A percentile compares a stretch with the other conserved stretches of the same genome.
Evolutionary conservation across 1,284 basidiomycete species (phyloP).

Genomic region (Coniferiporia sulphurascens): DNA sequence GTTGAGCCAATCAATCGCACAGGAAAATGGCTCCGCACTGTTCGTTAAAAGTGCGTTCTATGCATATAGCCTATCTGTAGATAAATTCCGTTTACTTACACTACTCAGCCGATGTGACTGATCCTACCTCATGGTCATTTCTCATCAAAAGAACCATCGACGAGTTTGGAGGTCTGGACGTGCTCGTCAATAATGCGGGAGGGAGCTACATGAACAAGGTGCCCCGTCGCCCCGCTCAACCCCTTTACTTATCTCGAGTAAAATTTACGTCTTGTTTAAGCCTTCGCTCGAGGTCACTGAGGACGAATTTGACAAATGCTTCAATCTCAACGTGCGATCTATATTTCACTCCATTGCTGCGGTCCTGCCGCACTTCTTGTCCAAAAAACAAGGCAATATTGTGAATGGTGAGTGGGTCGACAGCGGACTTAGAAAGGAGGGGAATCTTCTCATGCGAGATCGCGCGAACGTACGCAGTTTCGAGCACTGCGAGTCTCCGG

Average conservation of each 20-base stretch:
- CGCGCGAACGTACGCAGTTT: slow-evolving; percentile 1
- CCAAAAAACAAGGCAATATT: slow-evolving; percentile 12
- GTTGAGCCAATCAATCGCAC: not conserved
- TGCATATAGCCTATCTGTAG: not conserved
- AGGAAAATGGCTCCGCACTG: not conserved
- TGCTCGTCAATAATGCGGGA: slow-evolving; percentile 16
- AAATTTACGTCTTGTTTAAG: slow-evolving; percentile 2
- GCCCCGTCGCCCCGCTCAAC: not conserved
- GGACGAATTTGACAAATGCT: slow-evolving; percentile 13
- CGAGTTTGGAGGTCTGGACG: slow-evolving; percentile 13
- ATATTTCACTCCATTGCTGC: slow-evolving; percentile 14
- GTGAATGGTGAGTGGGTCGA: slow-evolving; percentile 6
- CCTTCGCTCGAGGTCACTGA: slow-evolving; percentile 14
- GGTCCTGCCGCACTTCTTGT: slow-evolving; percentile 13
- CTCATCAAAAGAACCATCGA: slow-evolving; percentile 6
- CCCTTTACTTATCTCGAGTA: not conserved
- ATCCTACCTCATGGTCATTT: slow-evolving; percentile 2
- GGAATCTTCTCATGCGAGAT: not conserved
- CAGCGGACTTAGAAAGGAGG: not conserved
- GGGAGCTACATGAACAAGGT: slow-evolving; percentile 15
- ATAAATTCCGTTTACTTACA: not conserved
- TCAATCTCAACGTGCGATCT: slow-evolving; percentile 14
- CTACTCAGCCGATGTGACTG: slow-evolving; percentile 15
- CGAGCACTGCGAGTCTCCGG: slow-evolving; percentile 16
- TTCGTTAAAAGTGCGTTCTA: slow-evolving; percentile 11